These are phyloP conservation scores for Chlorophyllum brunneum DNA, from an alignment of 768 basidiomycete species.

Conservation along the genomic window DNA sequence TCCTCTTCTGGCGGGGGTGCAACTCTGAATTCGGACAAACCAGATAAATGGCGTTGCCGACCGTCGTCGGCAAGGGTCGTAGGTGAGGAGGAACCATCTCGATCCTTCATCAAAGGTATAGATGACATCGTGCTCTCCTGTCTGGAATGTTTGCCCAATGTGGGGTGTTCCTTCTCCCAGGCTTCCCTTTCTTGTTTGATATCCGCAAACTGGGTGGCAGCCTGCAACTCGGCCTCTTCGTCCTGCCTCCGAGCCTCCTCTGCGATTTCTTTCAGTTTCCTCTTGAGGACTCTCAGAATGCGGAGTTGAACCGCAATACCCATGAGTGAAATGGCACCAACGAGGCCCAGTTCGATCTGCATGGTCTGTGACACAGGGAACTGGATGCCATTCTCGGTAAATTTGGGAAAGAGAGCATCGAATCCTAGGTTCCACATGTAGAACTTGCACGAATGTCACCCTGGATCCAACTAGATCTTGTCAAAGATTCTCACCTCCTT, in stretches of 20 bases:
- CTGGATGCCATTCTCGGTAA: conserved; percentile 55
- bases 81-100: conserved; percentile 44
- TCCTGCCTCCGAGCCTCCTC: conserved; percentile 71
- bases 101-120: conserved; percentile 64
- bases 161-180: conserved; percentile 87
- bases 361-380: conserved; percentile 88
- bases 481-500: conserved; percentile 67
- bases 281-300: conserved; percentile 74
- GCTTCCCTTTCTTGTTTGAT: conserved; percentile 68
- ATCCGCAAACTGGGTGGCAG: conserved; percentile 63
- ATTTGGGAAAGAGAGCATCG: conserved; percentile 73
- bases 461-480: conserved; percentile 11
- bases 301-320: conserved; percentile 89
- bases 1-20: conserved; percentile 63
- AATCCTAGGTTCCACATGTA: conserved; percentile 97
- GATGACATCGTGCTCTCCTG: conserved; percentile 61
- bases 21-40: conserved; percentile 70
- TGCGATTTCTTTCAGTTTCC: conserved; percentile 75
- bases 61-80: conserved; percentile 42
- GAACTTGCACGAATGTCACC: conserved; percentile 50
- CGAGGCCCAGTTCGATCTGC: conserved; percentile 90
- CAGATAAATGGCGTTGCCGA: conserved; percentile 51
- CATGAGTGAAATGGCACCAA: conserved; percentile 80
- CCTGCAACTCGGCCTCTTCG: conserved; percentile 70
- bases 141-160: conserved; percentile 55